Percentiles rank a stretch among this genome's conserved stretches.
Conservation (phyloP, 257 asterid species). For the Nicotiana tabacum region DNA sequence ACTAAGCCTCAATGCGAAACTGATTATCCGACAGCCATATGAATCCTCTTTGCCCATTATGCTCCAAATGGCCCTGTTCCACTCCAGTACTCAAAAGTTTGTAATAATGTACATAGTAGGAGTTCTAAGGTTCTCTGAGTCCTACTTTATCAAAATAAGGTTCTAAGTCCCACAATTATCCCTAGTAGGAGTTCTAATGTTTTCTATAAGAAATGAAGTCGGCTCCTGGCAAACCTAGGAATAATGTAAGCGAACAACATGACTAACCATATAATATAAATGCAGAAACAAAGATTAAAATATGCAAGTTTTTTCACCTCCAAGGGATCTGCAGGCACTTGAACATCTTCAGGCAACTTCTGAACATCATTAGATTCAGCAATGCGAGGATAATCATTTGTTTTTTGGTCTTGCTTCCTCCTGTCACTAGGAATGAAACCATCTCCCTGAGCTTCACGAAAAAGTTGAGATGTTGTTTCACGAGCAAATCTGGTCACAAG, state of each 20-base stretch:
- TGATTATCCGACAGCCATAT: not conserved
- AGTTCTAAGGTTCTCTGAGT: not conserved
- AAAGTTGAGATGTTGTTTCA: constrained; percentile 96
- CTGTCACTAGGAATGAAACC: constrained; percentile 49
- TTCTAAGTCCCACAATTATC: not conserved
- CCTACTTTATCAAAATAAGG: not conserved
- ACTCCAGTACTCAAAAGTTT: not conserved
- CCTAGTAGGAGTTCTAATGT: not conserved
- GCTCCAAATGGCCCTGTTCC: not conserved
- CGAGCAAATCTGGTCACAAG: constrained; percentile 98
- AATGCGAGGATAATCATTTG: constrained; percentile 29
- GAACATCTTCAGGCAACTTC: constrained; percentile 37
- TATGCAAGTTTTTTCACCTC: constrained; percentile 46
- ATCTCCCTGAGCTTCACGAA: constrained; percentile 66
- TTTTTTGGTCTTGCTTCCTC: constrained; percentile 41
- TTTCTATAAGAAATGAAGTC: not conserved
- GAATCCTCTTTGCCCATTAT: not conserved
- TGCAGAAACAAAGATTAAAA: not conserved
- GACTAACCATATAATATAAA: not conserved
- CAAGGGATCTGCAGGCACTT: constrained; percentile 61
- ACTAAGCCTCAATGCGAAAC: not conserved
- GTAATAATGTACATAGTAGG: not conserved
- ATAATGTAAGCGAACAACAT: not conserved
- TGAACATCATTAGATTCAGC: constrained; percentile 32
- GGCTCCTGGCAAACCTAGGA: not conserved